A percentile compares a stretch with the other conserved stretches of the same genome.
These are phyloP conservation scores for Quercus cerris DNA, from an alignment of 306 rosid species.

Conservation along the genomic window DNA sequence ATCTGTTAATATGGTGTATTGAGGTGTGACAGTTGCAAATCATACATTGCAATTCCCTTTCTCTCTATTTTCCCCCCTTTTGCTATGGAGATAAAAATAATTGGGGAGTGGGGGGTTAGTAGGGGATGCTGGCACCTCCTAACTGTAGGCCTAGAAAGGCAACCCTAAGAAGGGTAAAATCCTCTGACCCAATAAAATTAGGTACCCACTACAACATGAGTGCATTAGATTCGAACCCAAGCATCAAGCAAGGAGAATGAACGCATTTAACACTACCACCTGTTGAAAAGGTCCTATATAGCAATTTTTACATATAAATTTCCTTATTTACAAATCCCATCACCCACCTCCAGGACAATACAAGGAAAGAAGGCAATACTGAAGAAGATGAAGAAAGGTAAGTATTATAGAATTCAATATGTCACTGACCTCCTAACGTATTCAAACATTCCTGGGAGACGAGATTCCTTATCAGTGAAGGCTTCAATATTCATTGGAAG, in stretches of 20 bases:
- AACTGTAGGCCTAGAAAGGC: neutral
- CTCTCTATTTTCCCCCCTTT: neutral
- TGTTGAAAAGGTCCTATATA: neutral
- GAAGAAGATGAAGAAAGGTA: neutral
- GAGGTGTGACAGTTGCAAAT: neutral
- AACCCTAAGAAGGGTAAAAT: neutral
- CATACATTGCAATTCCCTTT: neutral
- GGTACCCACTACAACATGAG: neutral
- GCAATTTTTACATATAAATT: neutral
- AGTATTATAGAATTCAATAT: neutral
- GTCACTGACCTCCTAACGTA: conserved; percentile 71
- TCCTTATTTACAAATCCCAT: neutral
- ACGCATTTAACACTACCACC: neutral
- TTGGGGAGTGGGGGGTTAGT: no score
- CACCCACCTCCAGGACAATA: neutral
- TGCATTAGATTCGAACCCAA: neutral
- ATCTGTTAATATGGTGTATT: neutral
- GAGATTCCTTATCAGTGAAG: conserved; percentile 68
- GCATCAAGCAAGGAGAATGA: neutral
- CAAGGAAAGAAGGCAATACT: neutral
- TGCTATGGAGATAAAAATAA: neutral
- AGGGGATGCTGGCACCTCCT: neutral
- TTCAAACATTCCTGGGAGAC: conserved; percentile 94
- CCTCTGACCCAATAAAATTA: neutral
- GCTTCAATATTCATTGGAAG: conserved; percentile 57